Base-by-base conservation (phyloP, 345 rosid genomes). In the Dipteronia dyeriana region DNA sequence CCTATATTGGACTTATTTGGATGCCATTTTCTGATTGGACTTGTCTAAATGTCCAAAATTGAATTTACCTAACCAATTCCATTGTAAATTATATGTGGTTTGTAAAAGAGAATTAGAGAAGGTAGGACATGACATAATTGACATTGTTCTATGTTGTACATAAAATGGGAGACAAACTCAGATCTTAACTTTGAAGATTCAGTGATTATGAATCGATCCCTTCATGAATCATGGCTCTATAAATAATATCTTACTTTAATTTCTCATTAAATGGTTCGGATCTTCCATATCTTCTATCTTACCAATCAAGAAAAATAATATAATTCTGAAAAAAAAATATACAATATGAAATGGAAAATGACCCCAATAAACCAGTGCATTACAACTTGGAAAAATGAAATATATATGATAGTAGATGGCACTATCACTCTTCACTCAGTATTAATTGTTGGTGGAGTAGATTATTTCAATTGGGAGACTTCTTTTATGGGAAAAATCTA, bases 211-310 rank as follows among this genome's bases (percentile, higher is more conserved):
- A 12, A 31, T 31, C 34, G 5, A 31, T 6, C n/a, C 65, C 12
- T 38, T 71, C 29, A 20, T n/a, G n/a, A n/a, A n/a, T n/a, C n/a
- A n/a, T 53, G 25, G 19, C 38, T 25, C 5, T 31, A 31, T 4
- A 31, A 31, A 31, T 31, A 31, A 31, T 31, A 31, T 3, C 34
- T 31, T 31, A 11, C 34, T 53, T 57, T 26, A 22, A 70, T 47
- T 5, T 38, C 64, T 71, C 12, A 51, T 31, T 16, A 17, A 43
- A 22, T 57, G 68, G 53, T 45, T 14, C 6, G 20, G 47, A 80
- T 76, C 76, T 23, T 76, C 43, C 69, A 7, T 59, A 71, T 76
- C 45, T 29, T 25, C 11, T 61, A 45, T 49, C 70, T 5, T 71
- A 53, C n/a, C 77, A 47, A n/a, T 68, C 70, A 76, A 47, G 69